Conservation (phyloP, 768 basidiomycete species). For the Clitopilus hobsonii region DNA sequence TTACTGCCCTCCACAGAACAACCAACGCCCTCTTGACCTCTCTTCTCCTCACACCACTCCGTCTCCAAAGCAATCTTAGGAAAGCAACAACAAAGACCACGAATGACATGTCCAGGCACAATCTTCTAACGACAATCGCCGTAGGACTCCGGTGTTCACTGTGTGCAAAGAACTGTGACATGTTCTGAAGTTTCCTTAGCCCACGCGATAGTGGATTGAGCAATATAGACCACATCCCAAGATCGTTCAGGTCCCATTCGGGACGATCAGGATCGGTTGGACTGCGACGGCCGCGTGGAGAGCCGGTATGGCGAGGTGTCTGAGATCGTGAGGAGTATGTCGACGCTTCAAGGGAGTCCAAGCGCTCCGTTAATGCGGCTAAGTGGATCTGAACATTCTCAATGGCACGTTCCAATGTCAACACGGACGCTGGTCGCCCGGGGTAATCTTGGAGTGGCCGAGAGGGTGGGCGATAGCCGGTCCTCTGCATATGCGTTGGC, state of each 20-base stretch:
- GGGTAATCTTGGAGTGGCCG: slow-evolving; percentile 29
- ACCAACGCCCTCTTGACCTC: slow-evolving; percentile 65
- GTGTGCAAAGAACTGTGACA: slow-evolving; percentile 54
- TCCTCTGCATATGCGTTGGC: slow-evolving; percentile 23
- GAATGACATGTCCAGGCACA: slow-evolving; percentile 78
- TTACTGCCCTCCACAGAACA: slow-evolving; percentile 66
- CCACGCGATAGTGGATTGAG: slow-evolving; percentile 59
- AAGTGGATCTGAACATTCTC: slow-evolving; percentile 79
- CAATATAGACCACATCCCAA: slow-evolving; percentile 80
- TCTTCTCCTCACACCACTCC: slow-evolving; percentile 61
- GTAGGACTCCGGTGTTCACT: slow-evolving; percentile 62
- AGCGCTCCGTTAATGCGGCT: slow-evolving; percentile 75
- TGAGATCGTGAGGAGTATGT: slow-evolving; percentile 34
- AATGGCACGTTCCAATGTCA: slow-evolving; percentile 67
- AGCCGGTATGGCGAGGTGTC: slow-evolving; percentile 33
- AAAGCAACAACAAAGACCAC: slow-evolving; percentile 59
- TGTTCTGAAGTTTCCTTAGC: slow-evolving; percentile 39
- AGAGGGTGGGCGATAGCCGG: slow-evolving; percentile 22
- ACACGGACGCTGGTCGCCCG: slow-evolving; percentile 40
- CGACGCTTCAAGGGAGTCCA: slow-evolving; percentile 63
- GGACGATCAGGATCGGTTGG: slow-evolving; percentile 30
- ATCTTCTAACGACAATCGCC: slow-evolving; percentile 61
- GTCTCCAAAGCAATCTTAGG: slow-evolving; percentile 57
- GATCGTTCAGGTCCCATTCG: slow-evolving; percentile 71
- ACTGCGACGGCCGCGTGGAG: slow-evolving; percentile 39